A percentile compares a stretch with the other conserved stretches of the same genome.
phyloP scores from a whole-genome alignment of 495 filamentous ascomycete species.

The Xylaria scruposa region DNA sequence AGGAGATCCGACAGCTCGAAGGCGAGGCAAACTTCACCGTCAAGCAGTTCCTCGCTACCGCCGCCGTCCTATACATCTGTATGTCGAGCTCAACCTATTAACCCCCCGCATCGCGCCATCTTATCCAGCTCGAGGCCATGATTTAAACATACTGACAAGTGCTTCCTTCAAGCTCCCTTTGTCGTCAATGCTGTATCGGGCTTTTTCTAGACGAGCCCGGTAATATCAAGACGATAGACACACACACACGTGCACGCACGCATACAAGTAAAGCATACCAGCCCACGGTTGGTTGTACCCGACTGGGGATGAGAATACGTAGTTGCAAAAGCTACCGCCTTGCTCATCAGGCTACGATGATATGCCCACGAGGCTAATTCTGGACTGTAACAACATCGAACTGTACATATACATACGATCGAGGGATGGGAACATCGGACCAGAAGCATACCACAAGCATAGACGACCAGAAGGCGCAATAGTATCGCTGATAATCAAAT shows the following conservation, averaged over 20 bases:
- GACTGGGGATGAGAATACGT: background rate
- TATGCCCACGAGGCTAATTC: background rate
- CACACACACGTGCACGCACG: background rate
- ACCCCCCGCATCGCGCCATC: background rate
- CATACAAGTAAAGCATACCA: background rate
- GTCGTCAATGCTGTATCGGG: slow-evolving; percentile 77
- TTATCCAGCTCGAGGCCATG: background rate
- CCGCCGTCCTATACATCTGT: slow-evolving; percentile 84
- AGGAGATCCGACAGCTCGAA: slow-evolving; percentile 69
- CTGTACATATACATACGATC: slow-evolving; percentile 13
- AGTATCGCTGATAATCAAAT: background rate
- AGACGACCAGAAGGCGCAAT: background rate
- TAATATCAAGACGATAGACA: background rate
- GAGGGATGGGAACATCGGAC: slow-evolving; percentile 8
- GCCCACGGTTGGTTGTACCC: background rate
- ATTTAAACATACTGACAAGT: slow-evolving; percentile 13
- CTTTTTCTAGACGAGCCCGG: slow-evolving; percentile 62
- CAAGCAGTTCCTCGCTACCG: slow-evolving; percentile 65
- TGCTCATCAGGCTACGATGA: background rate
- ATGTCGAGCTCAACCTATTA: slow-evolving; percentile 43
- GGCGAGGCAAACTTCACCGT: slow-evolving; percentile 71
- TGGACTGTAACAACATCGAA: slow-evolving; percentile 21
- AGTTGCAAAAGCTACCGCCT: background rate
- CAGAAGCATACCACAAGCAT: slow-evolving; percentile 11
- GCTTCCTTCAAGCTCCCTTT: slow-evolving; percentile 70